Percentiles rank a stretch among this genome's conserved stretches.
These are phyloP conservation scores for Chaetomiaceae sp. DNA, from an alignment of 2,329 filamentous ascomycete species.

Conservation along the genomic window DNA sequence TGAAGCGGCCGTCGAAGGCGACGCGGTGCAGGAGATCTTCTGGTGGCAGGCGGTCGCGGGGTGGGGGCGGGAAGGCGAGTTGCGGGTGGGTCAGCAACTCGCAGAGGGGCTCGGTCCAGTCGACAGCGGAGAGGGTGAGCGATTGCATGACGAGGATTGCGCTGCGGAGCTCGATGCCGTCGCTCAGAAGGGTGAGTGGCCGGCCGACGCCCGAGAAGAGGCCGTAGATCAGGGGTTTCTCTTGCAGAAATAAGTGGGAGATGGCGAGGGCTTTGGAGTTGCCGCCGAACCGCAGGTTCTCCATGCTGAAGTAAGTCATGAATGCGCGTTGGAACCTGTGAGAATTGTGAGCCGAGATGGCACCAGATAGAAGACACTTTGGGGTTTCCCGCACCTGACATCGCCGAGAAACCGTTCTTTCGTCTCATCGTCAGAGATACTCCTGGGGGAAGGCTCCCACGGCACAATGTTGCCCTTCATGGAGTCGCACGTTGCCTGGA, in stretches of 20 bases:
- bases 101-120: constrained; percentile 18
- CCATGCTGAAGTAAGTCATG: constrained; percentile 26
- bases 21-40: constrained; percentile 20
- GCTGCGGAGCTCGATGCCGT: constrained; percentile 22
- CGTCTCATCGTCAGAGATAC: constrained; percentile 16
- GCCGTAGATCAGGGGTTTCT: constrained; percentile 22
- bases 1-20: constrained; percentile 24
- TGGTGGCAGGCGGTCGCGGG: constrained; percentile 9
- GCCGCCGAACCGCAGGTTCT: constrained; percentile 16
- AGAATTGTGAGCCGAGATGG: neutral
- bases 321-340: constrained; percentile 25
- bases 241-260: constrained; percentile 15
- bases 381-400: constrained; percentile 10
- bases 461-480: constrained; percentile 10
- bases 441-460: constrained; percentile 22
- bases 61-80: constrained; percentile 1
- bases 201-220: constrained; percentile 23
- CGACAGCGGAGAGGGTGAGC: constrained; percentile 20
- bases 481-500: constrained; percentile 17
- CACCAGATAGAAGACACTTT: neutral
- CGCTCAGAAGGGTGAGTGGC: constrained; percentile 22
- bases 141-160: constrained; percentile 24
- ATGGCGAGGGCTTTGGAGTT: constrained; percentile 19
- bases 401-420: constrained; percentile 20
- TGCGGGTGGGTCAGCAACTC: constrained; percentile 17